Evolutionary conservation across 2,329 filamentous ascomycete genomes (phyloP).

Genomic region (Aspergillus melleus): DNA sequence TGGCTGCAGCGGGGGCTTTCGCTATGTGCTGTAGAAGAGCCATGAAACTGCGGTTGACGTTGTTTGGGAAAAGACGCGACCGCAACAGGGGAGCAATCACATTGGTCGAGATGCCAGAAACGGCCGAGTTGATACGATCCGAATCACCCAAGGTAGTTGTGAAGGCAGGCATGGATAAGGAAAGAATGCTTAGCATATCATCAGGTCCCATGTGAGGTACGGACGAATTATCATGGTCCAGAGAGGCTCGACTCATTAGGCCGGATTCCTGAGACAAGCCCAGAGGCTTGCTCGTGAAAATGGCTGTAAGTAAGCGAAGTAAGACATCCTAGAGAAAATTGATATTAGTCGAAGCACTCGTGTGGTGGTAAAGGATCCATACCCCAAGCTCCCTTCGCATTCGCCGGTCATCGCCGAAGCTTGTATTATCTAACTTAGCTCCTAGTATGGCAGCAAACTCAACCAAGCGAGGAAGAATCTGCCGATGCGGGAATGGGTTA

Average conservation of each 20-base stretch:
- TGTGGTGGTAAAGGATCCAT: slow-evolving; percentile 40
- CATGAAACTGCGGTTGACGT: slow-evolving; percentile 70
- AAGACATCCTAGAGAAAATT: slow-evolving; percentile 70
- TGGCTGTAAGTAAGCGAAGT: slow-evolving; percentile 81
- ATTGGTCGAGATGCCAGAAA: slow-evolving; percentile 77
- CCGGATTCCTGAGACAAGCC: slow-evolving; percentile 63
- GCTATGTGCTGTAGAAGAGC: slow-evolving; percentile 74
- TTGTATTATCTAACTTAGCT: slow-evolving; percentile 96
- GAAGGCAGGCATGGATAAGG: slow-evolving; percentile 74
- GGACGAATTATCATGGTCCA: slow-evolving; percentile 41
- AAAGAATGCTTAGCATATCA: slow-evolving; percentile 78
- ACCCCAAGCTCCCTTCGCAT: slow-evolving; percentile 89
- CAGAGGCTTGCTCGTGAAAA: slow-evolving; percentile 85
- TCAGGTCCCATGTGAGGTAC: slow-evolving; percentile 56
- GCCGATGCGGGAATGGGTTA: slow-evolving; percentile 92
- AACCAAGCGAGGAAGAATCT: slow-evolving; percentile 80
- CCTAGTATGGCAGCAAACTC: slow-evolving; percentile 89
- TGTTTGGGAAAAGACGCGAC: slow-evolving; percentile 83
- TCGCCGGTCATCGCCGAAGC: slow-evolving; percentile 88
- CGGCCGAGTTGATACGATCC: slow-evolving; percentile 77
- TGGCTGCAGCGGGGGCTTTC: slow-evolving; percentile 75
- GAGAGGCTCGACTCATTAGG: slow-evolving; percentile 41
- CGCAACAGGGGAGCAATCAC: slow-evolving; percentile 80
- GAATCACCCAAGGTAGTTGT: slow-evolving; percentile 80
- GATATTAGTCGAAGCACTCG: slow-evolving; percentile 19